Evolutionary conservation across 768 basidiomycete species (phyloP).

Genomic region (Tricholoma saponaceum): DNA sequence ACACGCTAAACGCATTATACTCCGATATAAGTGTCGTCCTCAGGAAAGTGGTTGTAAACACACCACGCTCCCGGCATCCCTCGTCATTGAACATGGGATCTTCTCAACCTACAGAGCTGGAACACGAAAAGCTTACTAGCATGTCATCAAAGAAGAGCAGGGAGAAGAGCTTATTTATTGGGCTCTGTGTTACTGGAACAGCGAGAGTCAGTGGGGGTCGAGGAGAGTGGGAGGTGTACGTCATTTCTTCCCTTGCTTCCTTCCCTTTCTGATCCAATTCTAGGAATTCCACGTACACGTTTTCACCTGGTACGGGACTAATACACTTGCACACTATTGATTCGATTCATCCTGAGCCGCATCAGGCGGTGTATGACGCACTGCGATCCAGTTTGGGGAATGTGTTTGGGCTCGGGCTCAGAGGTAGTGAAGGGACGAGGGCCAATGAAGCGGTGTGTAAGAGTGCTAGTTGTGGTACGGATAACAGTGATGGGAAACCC

Average conservation of each 20-base stretch:
- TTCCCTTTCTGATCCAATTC: background rate
- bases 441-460: constrained; percentile 11
- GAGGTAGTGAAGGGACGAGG: constrained; percentile 12
- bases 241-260: constrained; percentile 9
- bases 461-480: background rate
- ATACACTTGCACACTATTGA: constrained; percentile 64
- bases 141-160: constrained; percentile 26
- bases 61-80: constrained; percentile 17
- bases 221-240: constrained; percentile 76
- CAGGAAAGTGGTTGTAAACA: constrained; percentile 41
- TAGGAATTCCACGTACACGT: constrained; percentile 70
- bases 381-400: constrained; percentile 40
- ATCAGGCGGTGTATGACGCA: constrained; percentile 64
- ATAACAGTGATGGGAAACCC: background rate
- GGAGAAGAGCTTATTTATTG: constrained; percentile 57
- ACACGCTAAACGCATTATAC: constrained; percentile 74
- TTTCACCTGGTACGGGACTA: constrained; percentile 63
- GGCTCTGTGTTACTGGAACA: constrained; percentile 51
- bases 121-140: background rate
- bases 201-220: constrained; percentile 58
- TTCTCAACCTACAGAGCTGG: background rate
- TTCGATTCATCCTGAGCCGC: constrained; percentile 77
- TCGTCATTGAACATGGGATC: background rate
- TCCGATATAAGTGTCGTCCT: constrained; percentile 58
- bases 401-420: constrained; percentile 30